phyloP scores from a whole-genome alignment of 2,329 filamentous ascomycete species.

The Aspergillus awamori region DNA sequence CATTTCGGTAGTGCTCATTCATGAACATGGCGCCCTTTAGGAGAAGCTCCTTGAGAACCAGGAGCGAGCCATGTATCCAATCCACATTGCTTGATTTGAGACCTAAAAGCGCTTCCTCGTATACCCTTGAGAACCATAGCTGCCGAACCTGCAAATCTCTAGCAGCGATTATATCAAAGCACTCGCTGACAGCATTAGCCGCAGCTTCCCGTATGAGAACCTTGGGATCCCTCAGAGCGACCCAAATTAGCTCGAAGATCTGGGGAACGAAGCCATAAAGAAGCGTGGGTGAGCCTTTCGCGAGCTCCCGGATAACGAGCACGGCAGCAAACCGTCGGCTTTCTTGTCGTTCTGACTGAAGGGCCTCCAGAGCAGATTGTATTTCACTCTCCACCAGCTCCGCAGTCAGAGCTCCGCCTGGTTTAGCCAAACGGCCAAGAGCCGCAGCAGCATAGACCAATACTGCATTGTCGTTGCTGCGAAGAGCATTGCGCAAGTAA shows the following conservation, averaged over 20 bases:
- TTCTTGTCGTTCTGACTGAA: constrained; percentile 92
- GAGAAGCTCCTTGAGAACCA: constrained; percentile 89
- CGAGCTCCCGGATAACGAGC: constrained; percentile 84
- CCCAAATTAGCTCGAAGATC: constrained; percentile 95
- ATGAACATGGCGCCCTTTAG: constrained; percentile 98
- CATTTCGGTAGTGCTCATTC: constrained; percentile 89
- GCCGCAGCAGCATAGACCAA: constrained; percentile 90
- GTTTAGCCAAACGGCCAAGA: constrained; percentile 85
- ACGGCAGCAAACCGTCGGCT: constrained; percentile 92
- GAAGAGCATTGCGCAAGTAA: constrained; percentile 82
- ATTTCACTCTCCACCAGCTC: constrained; percentile 97
- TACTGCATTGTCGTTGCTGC: constrained; percentile 86
- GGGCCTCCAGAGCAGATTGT: constrained; percentile 93
- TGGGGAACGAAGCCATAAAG: constrained; percentile 96
- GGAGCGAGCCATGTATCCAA: constrained; percentile 87
- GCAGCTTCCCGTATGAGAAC: constrained; percentile 90
- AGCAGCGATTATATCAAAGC: constrained; percentile 92
- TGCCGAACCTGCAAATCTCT: constrained; percentile 86
- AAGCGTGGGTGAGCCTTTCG: constrained; percentile 88
- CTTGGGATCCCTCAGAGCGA: constrained; percentile 84
- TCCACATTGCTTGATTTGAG: constrained; percentile 82
- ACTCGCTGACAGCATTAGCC: constrained; percentile 89
- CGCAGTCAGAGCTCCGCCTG: constrained; percentile 89
- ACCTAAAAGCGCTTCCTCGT: constrained; percentile 78
- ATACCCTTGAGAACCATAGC: constrained; percentile 87